Evolutionary conservation across 1,284 basidiomycete species (phyloP).

Genomic region (Peniophora sp.): DNA sequence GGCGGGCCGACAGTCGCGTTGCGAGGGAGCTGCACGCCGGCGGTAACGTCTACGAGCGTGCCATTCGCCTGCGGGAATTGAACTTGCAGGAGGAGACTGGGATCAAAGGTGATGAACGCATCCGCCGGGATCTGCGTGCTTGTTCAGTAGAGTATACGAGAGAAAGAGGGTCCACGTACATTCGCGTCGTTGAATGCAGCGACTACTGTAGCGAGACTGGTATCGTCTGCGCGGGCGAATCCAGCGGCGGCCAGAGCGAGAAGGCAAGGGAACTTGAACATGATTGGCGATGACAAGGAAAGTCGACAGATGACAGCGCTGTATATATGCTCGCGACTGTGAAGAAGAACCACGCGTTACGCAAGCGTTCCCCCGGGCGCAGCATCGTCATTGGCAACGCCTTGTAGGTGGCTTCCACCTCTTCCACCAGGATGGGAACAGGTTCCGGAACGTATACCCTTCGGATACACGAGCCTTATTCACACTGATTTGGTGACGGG

Average conservation of each 20-base stretch:
- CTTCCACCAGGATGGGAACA: too few relatives aligned
- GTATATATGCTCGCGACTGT: too few relatives aligned
- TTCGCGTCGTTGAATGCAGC: background rate
- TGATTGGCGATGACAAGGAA: background rate
- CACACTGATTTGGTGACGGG: too few relatives aligned
- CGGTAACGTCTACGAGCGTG: constrained; percentile 25
- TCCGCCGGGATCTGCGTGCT: background rate
- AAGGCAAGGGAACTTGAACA: background rate
- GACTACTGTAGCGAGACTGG: background rate
- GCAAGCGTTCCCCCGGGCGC: too few relatives aligned
- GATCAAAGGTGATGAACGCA: constrained; percentile 1
- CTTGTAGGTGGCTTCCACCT: too few relatives aligned
- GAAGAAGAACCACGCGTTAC: too few relatives aligned
- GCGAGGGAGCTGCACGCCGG: constrained; percentile 31
- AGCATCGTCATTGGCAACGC: too few relatives aligned
- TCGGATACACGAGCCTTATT: too few relatives aligned
- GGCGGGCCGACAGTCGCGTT: constrained; percentile 35
- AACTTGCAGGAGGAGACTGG: constrained; percentile 2
- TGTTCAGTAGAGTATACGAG: background rate
- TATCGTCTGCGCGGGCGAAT: background rate
- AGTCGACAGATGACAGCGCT: too few relatives aligned
- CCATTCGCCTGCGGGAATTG: constrained; percentile 19
- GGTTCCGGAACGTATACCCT: too few relatives aligned
- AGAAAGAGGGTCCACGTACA: background rate
- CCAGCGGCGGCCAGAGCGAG: background rate